Conservation (phyloP, 495 filamentous ascomycete genomes). For the Penicillium odoratum region DNA sequence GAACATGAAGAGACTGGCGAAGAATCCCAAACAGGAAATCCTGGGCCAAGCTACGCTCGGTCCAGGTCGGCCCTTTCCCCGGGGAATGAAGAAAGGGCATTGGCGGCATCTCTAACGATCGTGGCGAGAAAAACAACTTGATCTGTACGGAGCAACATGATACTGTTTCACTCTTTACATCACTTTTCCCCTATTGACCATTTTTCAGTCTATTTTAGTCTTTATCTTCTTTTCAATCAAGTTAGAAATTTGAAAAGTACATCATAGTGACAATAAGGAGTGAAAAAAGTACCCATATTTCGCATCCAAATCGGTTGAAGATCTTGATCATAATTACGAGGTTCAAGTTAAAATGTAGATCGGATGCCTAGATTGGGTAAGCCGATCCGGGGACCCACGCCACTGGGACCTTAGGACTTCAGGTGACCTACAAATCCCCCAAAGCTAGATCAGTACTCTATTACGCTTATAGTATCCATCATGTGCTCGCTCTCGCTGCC, state of each 20-base stretch:
- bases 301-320: neutral
- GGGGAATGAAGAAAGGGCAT: slow-evolving; percentile 13
- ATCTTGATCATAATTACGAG: neutral
- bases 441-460: neutral
- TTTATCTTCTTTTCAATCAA: neutral
- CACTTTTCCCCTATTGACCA: neutral
- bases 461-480: neutral
- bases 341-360: slow-evolving; percentile 7
- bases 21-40: slow-evolving; percentile 2
- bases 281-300: neutral
- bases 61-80: slow-evolving; percentile 9
- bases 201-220: neutral
- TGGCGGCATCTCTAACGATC: slow-evolving; percentile 9
- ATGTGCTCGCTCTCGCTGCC: slow-evolving; percentile 7
- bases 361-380: slow-evolving; percentile 27
- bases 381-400: slow-evolving; percentile 16
- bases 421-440: slow-evolving; percentile 2
- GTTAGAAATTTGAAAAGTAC: neutral
- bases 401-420: neutral
- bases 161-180: neutral
- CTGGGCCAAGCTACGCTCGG: slow-evolving; percentile 9
- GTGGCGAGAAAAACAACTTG: slow-evolving; percentile 13
- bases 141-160: neutral
- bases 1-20: slow-evolving; percentile 21
- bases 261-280: neutral